These are phyloP conservation scores for Russula griseocarnosa DNA, from an alignment of 768 basidiomycete species.

Conservation along the genomic window DNA sequence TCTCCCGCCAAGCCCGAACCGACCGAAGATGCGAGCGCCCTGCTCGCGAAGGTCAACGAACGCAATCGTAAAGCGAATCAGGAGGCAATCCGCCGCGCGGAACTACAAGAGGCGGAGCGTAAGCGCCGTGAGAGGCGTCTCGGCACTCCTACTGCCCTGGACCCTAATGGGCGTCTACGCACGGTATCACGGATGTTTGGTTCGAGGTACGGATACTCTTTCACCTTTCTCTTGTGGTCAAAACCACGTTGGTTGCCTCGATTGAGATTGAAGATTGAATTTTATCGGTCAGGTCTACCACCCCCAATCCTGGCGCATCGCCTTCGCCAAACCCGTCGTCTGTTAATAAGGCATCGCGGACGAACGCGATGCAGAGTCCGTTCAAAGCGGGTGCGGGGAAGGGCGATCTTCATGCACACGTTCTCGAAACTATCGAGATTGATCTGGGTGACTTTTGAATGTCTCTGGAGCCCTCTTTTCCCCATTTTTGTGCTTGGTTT, in stretches of 20 bases:
- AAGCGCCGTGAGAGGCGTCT: conserved; percentile 67
- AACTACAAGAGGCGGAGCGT: conserved; percentile 62
- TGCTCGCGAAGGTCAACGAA: conserved; percentile 80
- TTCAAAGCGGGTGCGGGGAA: conserved; percentile 35
- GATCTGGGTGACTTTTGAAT: conserved; percentile 72
- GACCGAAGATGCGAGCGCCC: conserved; percentile 31
- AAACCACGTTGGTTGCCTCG: not conserved
- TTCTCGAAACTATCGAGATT: conserved; percentile 67
- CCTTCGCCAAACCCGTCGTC: conserved; percentile 34
- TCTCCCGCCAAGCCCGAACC: conserved; percentile 22
- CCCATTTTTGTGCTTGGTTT: not conserved
- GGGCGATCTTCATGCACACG: conserved; percentile 49
- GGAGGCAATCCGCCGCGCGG: conserved; percentile 75
- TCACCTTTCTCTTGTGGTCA: not conserved
- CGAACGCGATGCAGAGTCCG: conserved; percentile 29
- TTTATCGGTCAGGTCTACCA: conserved; percentile 36
- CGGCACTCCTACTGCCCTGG: conserved; percentile 41
- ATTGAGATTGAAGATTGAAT: not conserved
- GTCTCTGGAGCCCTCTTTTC: not conserved
- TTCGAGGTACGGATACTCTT: conserved; percentile 52
- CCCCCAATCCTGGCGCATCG: conserved; percentile 39
- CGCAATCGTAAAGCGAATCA: conserved; percentile 81
- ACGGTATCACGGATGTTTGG: conserved; percentile 56
- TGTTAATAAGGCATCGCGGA: conserved; percentile 37
- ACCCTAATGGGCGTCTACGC: conserved; percentile 66